Base-by-base conservation (phyloP, 257 asterid genomes). In the Cordia subcordata region DNA sequence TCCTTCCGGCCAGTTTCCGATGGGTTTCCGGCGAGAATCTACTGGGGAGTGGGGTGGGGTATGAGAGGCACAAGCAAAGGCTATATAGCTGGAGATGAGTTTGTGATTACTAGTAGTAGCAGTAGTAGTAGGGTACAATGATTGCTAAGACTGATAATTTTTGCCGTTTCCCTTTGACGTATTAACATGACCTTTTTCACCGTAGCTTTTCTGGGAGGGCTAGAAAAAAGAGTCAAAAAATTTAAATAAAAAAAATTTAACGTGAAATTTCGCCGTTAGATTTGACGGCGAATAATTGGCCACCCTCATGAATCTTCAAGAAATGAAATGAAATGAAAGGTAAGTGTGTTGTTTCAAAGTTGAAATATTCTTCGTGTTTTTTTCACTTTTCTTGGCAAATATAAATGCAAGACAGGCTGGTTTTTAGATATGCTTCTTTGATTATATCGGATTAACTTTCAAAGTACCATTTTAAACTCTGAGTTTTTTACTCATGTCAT, bases 1-100 rank as follows among this genome's bases (percentile, higher is more conserved):
- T 22, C 59, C 65, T 22, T 59, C 57, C 19, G 17, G 4, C 14
- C n/a, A 21, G 23, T n/a, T 4, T 18, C 10, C 22, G 42, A 66
- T 65, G 77, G 63, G 15, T 57, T 74, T 69, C 84, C 79, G 81
- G 81, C 71, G 21, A 66, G 72, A 53, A 70, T 27, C 35, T 27
- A 67, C 50, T 60, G 17, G 64, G 35, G 8, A n/a, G n/a, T n/a
- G n/a, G 1, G n/a, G 3, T 8, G 18, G 51, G 46, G 14, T 37
- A 55, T 13, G 60, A 42, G 42, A 53, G 40, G 8, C 47, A 42
- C 47, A 44, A 18, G 57, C 5, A 18, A 51, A 47, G 65, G n/a
- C n/a, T n/a, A n/a, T n/a, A n/a, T 57, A 52, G 60, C 50, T 16
- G 70, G 51, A 57, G 62, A 64, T n/a, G n/a, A n/a, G n/a, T 40